Evolutionary conservation across 345 rosid genomes (phyloP), one percentile per base, ranked within the genome.

Genomic region (Pistacia integerrima): DNA sequence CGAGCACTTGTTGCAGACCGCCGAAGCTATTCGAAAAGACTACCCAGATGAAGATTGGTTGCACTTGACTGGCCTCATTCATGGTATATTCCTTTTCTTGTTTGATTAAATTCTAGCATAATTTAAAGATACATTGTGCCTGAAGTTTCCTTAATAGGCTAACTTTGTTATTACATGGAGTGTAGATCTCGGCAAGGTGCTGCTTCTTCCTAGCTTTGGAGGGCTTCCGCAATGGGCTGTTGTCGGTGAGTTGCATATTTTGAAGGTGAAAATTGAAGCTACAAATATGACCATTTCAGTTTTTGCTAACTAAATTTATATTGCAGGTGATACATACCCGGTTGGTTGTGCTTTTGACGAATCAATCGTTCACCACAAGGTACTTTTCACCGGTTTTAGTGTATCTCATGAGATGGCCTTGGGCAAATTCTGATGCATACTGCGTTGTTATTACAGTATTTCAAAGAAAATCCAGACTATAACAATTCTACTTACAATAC

Each of bases 191-290:
- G 97, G 97, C 66, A 92, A 91, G 82, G 94, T 92, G 67, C 90
- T 94, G 74, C 91, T 90, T 75, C 94, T 78, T 65, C 87, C 92
- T 7, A 77, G 79, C 76, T 92, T 94, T 73, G 97, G 98, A 56
- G 93, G 70, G 78, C 97, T 92, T 17, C 94, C 97, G 71, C 98
- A 94, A 52, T 94, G 98, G 97, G 98, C 97, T 74, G 94, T 90
- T 44, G 97, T 92, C 36, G 98, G 97, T 88, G 68, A 86, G 91
- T 76, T 33, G 30, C 64, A 41, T 55, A 18, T 60, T 16, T 64
- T 8, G 1, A 25, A 3, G 49, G 8, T 8, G 1, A 59, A 28
- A 35, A 58, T 5, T 41, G 9, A 14, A 4, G 35, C 56, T 16
- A 8, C 0, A 14, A 10, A 59, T 59, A 20, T 71, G 64, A 63